Conservation (phyloP, 805 yeast genomes). For the Clavispora santaluciae region DNA sequence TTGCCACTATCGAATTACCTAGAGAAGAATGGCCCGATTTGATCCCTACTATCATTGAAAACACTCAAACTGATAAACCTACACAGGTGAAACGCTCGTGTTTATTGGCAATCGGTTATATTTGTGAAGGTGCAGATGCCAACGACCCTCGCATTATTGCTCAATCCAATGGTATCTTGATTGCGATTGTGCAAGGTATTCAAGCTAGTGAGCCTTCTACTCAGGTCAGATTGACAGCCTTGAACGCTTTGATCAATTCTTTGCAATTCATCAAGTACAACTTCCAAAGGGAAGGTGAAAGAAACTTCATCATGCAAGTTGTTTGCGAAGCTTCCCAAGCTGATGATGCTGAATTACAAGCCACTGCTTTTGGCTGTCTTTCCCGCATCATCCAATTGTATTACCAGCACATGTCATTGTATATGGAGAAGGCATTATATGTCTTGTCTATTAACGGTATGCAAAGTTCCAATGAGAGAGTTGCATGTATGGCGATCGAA, state of each 20-base stretch:
- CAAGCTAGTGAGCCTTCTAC: constrained; percentile 72
- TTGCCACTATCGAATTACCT: constrained; percentile 94
- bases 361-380: constrained; percentile 92
- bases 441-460: constrained; percentile 88
- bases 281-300: constrained; percentile 89
- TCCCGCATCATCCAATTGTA: constrained; percentile 88
- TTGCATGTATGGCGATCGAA: constrained; percentile 97
- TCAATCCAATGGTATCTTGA: constrained; percentile 86
- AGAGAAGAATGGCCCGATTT: constrained; percentile 83
- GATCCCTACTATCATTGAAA: constrained; percentile 77
- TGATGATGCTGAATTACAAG: constrained; percentile 73
- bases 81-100: constrained; percentile 83
- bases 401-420: constrained; percentile 84
- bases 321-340: constrained; percentile 99
- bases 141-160: constrained; percentile 66
- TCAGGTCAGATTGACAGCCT: constrained; percentile 80
- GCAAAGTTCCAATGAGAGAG: constrained; percentile 78
- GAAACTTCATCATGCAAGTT: constrained; percentile 97
- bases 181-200: constrained; percentile 96
- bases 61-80: constrained; percentile 75
- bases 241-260: constrained; percentile 87
- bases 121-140: constrained; percentile 93
- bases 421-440: constrained; percentile 95
- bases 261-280: constrained; percentile 83
- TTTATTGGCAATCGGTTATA: constrained; percentile 85